phyloP scores from a whole-genome alignment of 2,329 filamentous ascomycete species.

The Ophiostoma ips region DNA sequence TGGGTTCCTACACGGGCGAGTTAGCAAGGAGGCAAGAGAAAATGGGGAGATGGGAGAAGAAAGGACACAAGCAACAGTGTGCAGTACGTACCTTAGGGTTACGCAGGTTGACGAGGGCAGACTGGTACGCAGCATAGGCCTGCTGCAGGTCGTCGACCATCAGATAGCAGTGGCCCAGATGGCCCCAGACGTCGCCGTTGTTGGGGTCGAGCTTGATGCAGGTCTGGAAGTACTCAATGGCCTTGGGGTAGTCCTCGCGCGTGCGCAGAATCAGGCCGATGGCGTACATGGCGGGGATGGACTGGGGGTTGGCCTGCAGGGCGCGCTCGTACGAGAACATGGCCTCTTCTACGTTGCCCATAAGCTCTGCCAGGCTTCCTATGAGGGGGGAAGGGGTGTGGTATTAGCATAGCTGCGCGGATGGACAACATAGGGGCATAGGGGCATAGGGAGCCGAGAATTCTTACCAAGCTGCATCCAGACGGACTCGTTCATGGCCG shows the following conservation, averaged over 20 bases:
- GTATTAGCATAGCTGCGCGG: not conserved
- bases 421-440: not conserved
- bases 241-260: conserved; percentile 85
- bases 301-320: conserved; percentile 74
- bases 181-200: conserved; percentile 95
- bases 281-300: conserved; percentile 81
- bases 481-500: conserved; percentile 68
- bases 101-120: conserved; percentile 79
- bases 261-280: conserved; percentile 85
- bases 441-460: no score
- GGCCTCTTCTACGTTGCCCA: conserved; percentile 79
- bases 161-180: conserved; percentile 90
- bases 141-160: conserved; percentile 99
- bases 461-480: conserved; percentile 88
- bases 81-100: conserved; percentile 75
- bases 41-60: no score
- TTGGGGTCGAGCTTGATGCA: conserved; percentile 79
- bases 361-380: conserved; percentile 77
- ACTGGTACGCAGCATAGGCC: conserved; percentile 92
- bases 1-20: conserved; percentile 55
- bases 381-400: not conserved
- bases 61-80: no score
- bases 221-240: conserved; percentile 81
- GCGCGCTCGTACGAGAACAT: conserved; percentile 85
- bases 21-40: conserved; percentile 28